These are phyloP conservation scores for Silene coronaria DNA, from an alignment of 179 eudicot species.

Conservation along the genomic window DNA sequence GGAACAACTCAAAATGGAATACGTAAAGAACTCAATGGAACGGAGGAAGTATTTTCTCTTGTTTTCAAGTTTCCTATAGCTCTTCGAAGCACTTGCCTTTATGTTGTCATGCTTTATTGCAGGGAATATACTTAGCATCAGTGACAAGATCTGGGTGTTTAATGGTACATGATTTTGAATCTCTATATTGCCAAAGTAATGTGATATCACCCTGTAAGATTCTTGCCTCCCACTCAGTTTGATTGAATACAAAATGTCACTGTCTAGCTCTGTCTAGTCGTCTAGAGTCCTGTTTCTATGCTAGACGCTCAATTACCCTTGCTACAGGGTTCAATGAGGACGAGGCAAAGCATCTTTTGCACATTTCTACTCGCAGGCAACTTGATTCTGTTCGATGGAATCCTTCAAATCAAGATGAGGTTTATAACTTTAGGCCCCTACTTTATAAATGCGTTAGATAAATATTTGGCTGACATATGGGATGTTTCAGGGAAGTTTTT, in stretches of 20 bases:
- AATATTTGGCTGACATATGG: not conserved
- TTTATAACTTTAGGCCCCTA: constrained; percentile 16
- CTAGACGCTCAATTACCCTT: not conserved
- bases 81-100: not conserved
- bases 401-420: constrained; percentile 87
- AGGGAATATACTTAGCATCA: constrained; percentile 87
- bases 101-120: not conserved
- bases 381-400: constrained; percentile 81
- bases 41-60: too few relatives aligned
- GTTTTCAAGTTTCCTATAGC: not conserved
- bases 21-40: too few relatives aligned
- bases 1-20: too few relatives aligned
- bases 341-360: constrained; percentile 66
- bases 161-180: constrained; percentile 80
- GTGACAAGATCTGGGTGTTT: constrained; percentile 85
- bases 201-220: constrained; percentile 31
- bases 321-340: constrained; percentile 48
- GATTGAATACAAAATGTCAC: constrained; percentile 2
- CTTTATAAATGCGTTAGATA: not conserved
- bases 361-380: constrained; percentile 41
- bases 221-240: constrained; percentile 4
- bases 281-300: not conserved
- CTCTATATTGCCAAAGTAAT: constrained; percentile 58
- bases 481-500: not conserved
- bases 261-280: not conserved